phyloP scores from a whole-genome alignment of 2,329 filamentous ascomycete genomes.

The Cladobotryum protrusum region DNA sequence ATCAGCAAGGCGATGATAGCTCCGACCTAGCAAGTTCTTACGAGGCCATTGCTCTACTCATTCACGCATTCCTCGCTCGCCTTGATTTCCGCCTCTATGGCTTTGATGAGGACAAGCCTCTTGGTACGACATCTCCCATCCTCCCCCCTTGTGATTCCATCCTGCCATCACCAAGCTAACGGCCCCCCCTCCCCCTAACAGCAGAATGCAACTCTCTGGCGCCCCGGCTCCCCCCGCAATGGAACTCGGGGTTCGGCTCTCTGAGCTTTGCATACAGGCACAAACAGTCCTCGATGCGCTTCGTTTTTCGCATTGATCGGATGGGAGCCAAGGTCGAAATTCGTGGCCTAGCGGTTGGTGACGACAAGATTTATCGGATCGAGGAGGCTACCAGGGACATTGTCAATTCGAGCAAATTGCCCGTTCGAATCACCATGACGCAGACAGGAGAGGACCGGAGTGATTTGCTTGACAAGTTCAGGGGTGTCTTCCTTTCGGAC shows the following conservation, averaged over 20 bases:
- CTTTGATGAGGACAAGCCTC: slow-evolving; percentile 73
- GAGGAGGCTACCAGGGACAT: slow-evolving; percentile 69
- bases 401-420: slow-evolving; percentile 53
- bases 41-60: slow-evolving; percentile 77
- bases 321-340: slow-evolving; percentile 81
- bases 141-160: neutral
- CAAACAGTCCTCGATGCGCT: slow-evolving; percentile 76
- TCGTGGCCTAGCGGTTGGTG: slow-evolving; percentile 69
- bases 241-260: slow-evolving; percentile 68
- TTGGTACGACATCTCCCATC: slow-evolving; percentile 43
- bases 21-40: slow-evolving; percentile 64
- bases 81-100: slow-evolving; percentile 77
- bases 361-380: slow-evolving; percentile 74
- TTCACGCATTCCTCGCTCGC: slow-evolving; percentile 75
- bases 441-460: slow-evolving; percentile 44
- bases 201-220: slow-evolving; percentile 48
- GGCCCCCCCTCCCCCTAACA: slow-evolving; percentile 7
- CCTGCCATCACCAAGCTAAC: slow-evolving; percentile 8
- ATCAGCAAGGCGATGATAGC: slow-evolving; percentile 45
- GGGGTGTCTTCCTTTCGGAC: slow-evolving; percentile 66
- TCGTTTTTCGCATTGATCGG: slow-evolving; percentile 73
- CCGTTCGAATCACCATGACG: slow-evolving; percentile 48
- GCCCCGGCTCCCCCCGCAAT: slow-evolving; percentile 63
- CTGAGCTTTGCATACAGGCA: slow-evolving; percentile 85
- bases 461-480: slow-evolving; percentile 42